phyloP scores from a whole-genome alignment of 768 basidiomycete species.

The Panaeolus cyanescens region DNA sequence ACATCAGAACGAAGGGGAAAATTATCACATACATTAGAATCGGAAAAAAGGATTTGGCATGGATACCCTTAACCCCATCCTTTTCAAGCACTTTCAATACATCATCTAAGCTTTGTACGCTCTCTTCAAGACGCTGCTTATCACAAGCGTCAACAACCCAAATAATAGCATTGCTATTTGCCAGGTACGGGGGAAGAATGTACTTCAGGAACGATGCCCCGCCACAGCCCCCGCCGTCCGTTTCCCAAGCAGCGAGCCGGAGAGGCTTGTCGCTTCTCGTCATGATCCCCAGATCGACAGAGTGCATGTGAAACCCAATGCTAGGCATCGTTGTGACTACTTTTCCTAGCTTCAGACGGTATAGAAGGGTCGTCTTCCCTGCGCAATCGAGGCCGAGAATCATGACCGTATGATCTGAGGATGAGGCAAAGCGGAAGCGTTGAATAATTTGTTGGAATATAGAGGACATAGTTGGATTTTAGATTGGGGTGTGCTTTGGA shows the following conservation, averaged over 20 bases:
- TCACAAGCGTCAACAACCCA: slow-evolving; percentile 64
- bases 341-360: slow-evolving; percentile 39
- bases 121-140: slow-evolving; percentile 48
- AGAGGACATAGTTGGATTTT: too few relatives aligned
- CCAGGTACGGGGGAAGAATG: slow-evolving; percentile 21
- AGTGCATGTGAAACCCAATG: slow-evolving; percentile 62
- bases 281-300: slow-evolving; percentile 30
- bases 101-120: slow-evolving; percentile 45
- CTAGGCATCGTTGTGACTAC: slow-evolving; percentile 40
- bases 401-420: background rate
- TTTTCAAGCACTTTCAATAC: slow-evolving; percentile 30
- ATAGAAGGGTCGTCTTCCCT: slow-evolving; percentile 49
- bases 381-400: slow-evolving; percentile 8
- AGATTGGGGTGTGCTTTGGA: too few relatives aligned
- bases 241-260: slow-evolving; percentile 62
- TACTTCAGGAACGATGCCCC: slow-evolving; percentile 35
- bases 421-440: background rate
- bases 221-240: slow-evolving; percentile 52
- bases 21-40: slow-evolving; percentile 34
- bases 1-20: too few relatives aligned
- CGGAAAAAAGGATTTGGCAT: slow-evolving; percentile 18
- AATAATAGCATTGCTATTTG: slow-evolving; percentile 54
- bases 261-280: slow-evolving; percentile 29
- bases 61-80: background rate
- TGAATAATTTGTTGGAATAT: background rate